Evolutionary conservation across 2,329 filamentous ascomycete species (phyloP).

Genomic region (Talaromyces sp.): DNA sequence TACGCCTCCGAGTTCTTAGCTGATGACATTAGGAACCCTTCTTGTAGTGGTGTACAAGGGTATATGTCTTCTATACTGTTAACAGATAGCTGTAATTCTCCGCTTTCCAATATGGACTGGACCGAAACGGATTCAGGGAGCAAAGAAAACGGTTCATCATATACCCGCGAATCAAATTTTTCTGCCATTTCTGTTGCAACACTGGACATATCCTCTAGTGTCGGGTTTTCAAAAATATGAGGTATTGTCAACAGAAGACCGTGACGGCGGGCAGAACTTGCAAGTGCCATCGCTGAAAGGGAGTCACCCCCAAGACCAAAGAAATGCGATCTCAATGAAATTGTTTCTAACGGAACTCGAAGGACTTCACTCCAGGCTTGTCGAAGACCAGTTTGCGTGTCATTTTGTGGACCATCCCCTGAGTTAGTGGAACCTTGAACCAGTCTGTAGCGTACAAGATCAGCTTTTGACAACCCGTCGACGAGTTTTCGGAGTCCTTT

Average conservation of each 20-base stretch:
- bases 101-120: not conserved
- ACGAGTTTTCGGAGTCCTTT: not conserved
- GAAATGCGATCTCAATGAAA: constrained; percentile 17
- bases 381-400: too few relatives aligned
- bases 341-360: too few relatives aligned
- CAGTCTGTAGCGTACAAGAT: too few relatives aligned
- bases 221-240: not conserved
- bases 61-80: constrained; percentile 19
- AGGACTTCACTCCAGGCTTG: too few relatives aligned
- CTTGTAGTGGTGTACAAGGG: constrained; percentile 40
- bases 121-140: too few relatives aligned
- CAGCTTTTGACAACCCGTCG: too few relatives aligned
- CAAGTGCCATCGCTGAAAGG: constrained; percentile 17
- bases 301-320: constrained; percentile 24
- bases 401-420: too few relatives aligned
- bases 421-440: too few relatives aligned
- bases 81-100: not conserved
- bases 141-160: too few relatives aligned
- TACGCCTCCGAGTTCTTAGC: not conserved
- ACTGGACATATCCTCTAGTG: too few relatives aligned
- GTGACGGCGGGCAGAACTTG: not conserved
- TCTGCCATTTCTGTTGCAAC: too few relatives aligned
- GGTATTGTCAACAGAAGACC: not conserved
- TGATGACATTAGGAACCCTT: constrained; percentile 31
- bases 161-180: too few relatives aligned